These are phyloP conservation scores for Coniella vitis DNA, from an alignment of 2,329 filamentous ascomycete species.

Conservation along the genomic window DNA sequence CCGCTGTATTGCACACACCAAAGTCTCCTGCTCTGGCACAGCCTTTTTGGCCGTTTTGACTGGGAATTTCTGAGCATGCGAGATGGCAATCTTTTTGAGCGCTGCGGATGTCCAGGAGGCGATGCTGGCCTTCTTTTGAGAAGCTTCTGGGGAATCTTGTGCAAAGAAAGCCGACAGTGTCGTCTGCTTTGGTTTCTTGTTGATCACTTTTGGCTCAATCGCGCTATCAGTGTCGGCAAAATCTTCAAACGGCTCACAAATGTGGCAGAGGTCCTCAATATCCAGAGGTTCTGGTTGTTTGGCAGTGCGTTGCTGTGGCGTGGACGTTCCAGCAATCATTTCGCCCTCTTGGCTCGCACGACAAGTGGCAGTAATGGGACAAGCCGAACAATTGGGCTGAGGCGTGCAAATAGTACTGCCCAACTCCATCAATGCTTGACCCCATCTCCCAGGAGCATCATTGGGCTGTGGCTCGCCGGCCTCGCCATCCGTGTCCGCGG, in stretches of 20 bases:
- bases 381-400: constrained; percentile 47
- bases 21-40: constrained; percentile 42
- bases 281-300: constrained; percentile 25
- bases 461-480: constrained; percentile 26
- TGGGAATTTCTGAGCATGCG: constrained; percentile 45
- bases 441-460: constrained; percentile 52
- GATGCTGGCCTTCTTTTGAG: not conserved
- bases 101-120: constrained; percentile 11
- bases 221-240: constrained; percentile 18
- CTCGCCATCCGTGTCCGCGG: constrained; percentile 13
- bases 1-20: constrained; percentile 45
- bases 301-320: not conserved
- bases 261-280: constrained; percentile 43
- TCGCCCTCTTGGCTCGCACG: constrained; percentile 44
- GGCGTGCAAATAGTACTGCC: constrained; percentile 57
- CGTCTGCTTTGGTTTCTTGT: constrained; percentile 21
- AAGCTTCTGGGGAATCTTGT: not conserved
- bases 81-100: constrained; percentile 28
- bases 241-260: constrained; percentile 43
- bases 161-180: constrained; percentile 30
- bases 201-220: not conserved
- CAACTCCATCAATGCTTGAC: constrained; percentile 59
- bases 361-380: constrained; percentile 45
- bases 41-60: constrained; percentile 45
- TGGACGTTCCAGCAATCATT: constrained; percentile 21